These are phyloP conservation scores for Boletus insuetus DNA, from an alignment of 768 basidiomycete species.

Conservation along the genomic window DNA sequence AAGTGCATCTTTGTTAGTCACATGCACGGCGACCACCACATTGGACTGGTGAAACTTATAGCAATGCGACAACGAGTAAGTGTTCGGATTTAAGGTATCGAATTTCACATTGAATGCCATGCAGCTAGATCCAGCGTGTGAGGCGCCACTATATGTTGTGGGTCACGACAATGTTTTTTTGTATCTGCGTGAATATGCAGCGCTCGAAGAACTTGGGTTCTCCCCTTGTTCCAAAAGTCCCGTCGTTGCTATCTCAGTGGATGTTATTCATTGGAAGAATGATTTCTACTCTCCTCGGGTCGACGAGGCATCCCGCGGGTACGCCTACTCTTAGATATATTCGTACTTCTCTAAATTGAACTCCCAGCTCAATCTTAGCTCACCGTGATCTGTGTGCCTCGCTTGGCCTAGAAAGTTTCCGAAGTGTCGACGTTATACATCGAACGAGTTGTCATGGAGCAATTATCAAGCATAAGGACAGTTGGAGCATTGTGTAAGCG, in stretches of 20 bases:
- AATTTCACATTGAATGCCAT: neutral
- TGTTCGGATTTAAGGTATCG: neutral
- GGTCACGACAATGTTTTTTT: conserved; percentile 52
- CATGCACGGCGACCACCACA: conserved; percentile 90
- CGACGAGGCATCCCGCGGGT: conserved; percentile 6
- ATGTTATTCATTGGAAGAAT: conserved; percentile 50
- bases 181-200: conserved; percentile 70
- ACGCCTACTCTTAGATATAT: neutral
- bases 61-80: conserved; percentile 64
- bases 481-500: conserved; percentile 43
- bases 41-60: conserved; percentile 74
- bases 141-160: conserved; percentile 69
- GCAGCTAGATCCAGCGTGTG: conserved; percentile 63
- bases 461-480: conserved; percentile 63
- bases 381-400: conserved; percentile 43
- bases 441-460: conserved; percentile 70
- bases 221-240: conserved; percentile 45
- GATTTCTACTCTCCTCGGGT: conserved; percentile 32
- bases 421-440: conserved; percentile 73
- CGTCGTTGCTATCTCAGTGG: conserved; percentile 53
- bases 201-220: conserved; percentile 72
- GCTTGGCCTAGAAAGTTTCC: conserved; percentile 58
- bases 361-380: conserved; percentile 42
- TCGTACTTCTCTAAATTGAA: neutral
- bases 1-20: conserved; percentile 87